Conservation (phyloP, 352 stramenopile genomes). For the Pythium coloratum region DNA sequence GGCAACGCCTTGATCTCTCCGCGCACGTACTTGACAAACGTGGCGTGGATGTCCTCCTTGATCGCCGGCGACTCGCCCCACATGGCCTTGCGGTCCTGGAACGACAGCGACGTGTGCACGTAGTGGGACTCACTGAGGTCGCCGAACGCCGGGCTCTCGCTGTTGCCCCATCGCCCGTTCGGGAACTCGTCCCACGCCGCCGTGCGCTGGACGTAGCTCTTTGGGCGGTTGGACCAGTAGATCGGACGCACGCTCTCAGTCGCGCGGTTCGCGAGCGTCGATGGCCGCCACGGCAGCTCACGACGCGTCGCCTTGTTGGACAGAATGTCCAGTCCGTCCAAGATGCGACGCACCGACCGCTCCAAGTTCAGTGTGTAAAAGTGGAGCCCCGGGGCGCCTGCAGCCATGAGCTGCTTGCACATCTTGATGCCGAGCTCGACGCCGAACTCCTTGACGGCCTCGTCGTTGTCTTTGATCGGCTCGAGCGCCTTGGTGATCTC, state of each 20-base stretch:
- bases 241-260: constrained; percentile 94
- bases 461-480: constrained; percentile 96
- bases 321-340: constrained; percentile 71
- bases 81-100: constrained; percentile 89
- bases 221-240: constrained; percentile 98
- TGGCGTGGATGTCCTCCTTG: constrained; percentile 93
- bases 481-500: constrained; percentile 78
- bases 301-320: constrained; percentile 52
- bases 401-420: constrained; percentile 92
- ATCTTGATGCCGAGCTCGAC: constrained; percentile 95
- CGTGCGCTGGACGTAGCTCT: constrained; percentile 97
- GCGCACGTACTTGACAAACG: constrained; percentile 96
- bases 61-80: constrained; percentile 90
- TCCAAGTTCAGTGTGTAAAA: constrained; percentile 97
- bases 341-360: constrained; percentile 85
- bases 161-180: constrained; percentile 96
- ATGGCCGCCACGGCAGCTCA: constrained; percentile 92
- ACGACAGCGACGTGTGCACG: constrained; percentile 67
- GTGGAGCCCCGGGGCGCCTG: constrained; percentile 85
- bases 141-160: constrained; percentile 94
- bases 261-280: constrained; percentile 85
- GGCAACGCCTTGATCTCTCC: constrained; percentile 95
- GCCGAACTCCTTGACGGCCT: constrained; percentile 95
- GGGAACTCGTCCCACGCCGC: constrained; percentile 97
- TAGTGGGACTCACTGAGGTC: constrained; percentile 96